Evolutionary conservation across 805 yeast genomes (phyloP).

Genomic region (Metschnikowia aberdeeniae): DNA sequence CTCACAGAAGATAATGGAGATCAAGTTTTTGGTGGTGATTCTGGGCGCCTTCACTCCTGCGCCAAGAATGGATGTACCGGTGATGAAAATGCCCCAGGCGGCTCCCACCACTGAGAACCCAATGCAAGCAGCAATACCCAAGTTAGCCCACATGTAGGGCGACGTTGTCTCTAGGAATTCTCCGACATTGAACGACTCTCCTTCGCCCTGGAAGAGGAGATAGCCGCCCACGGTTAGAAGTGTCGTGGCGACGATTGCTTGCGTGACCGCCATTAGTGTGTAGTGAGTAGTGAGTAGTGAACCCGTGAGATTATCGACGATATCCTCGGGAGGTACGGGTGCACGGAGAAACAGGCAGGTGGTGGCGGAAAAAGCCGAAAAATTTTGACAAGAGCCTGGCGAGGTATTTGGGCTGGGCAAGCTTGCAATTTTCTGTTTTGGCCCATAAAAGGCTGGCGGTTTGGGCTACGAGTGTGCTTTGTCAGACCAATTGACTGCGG

Average conservation of each 20-base stretch:
- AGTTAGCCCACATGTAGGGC: slow-evolving; percentile 95
- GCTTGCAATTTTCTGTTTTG: too few relatives aligned
- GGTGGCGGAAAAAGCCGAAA: too few relatives aligned
- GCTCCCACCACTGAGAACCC: slow-evolving; percentile 96
- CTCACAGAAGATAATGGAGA: slow-evolving; percentile 96
- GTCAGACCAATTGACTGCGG: too few relatives aligned
- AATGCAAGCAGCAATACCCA: slow-evolving; percentile 87
- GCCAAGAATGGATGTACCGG: slow-evolving; percentile 91
- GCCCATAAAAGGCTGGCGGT: too few relatives aligned
- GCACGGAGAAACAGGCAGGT: neutral
- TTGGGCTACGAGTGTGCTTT: too few relatives aligned
- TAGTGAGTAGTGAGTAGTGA: neutral
- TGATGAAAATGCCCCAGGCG: slow-evolving; percentile 98
- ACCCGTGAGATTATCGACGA: slow-evolving; percentile 12
- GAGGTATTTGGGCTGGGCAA: too few relatives aligned
- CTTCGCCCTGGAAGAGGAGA: slow-evolving; percentile 85
- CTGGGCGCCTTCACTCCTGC: slow-evolving; percentile 98
- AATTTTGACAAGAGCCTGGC: too few relatives aligned
- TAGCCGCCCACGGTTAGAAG: slow-evolving; percentile 45
- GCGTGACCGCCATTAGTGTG: slow-evolving; percentile 17
- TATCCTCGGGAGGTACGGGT: slow-evolving; percentile 12
- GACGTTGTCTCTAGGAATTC: slow-evolving; percentile 78
- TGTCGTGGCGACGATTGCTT: slow-evolving; percentile 28
- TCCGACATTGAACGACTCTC: slow-evolving; percentile 90
- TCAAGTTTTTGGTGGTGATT: slow-evolving; percentile 94